Conservation (phyloP, 306 rosid genomes). For the Gleditsia sinensis region DNA sequence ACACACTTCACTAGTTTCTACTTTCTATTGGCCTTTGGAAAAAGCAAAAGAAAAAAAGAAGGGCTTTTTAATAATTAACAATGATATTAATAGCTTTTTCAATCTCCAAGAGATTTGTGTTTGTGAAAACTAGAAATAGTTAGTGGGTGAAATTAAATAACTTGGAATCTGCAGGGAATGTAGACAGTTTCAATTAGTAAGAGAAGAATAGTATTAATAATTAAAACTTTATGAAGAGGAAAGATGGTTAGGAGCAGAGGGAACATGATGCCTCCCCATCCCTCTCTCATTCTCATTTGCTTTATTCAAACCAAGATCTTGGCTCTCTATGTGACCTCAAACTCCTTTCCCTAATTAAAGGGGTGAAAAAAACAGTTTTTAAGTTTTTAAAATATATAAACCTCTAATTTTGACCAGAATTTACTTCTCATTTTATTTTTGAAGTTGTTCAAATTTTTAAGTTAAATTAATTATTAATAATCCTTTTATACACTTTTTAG, state of each 20-base stretch:
- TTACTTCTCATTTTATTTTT: no score
- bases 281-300: slow-evolving; percentile 36
- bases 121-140: slow-evolving; percentile 39
- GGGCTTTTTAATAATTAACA: slow-evolving; percentile 6
- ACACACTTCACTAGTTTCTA: slow-evolving; percentile 29
- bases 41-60: not conserved
- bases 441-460: no score
- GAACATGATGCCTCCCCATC: slow-evolving; percentile 59
- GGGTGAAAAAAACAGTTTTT: no score
- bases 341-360: no score
- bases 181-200: slow-evolving; percentile 33
- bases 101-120: slow-evolving; percentile 48
- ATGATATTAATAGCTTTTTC: slow-evolving; percentile 19
- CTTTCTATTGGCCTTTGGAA: slow-evolving; percentile 27
- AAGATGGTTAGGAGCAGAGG: slow-evolving; percentile 69
- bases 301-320: slow-evolving; percentile 2
- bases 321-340: not conserved
- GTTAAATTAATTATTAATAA: no score
- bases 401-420: no score
- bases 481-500: no score
- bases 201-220: slow-evolving; percentile 23
- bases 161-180: slow-evolving; percentile 30
- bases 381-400: no score
- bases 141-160: slow-evolving; percentile 33
- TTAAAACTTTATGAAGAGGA: slow-evolving; percentile 47